Evolutionary conservation across 2,329 filamentous ascomycete species (phyloP), one percentile per base, ranked within the genome.

Genomic region (Atkinsonella hypoxylon): DNA sequence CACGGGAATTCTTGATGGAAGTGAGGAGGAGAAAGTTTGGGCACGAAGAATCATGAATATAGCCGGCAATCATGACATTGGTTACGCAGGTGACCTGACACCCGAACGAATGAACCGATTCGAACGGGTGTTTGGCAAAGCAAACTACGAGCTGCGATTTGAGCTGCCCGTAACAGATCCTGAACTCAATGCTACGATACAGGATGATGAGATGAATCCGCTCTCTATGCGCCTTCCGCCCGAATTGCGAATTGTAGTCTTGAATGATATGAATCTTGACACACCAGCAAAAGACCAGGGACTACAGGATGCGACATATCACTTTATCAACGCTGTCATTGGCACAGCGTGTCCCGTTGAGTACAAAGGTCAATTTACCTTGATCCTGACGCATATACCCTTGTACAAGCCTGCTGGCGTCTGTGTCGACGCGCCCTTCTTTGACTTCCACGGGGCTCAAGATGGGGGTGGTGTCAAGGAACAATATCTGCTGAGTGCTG

Each of bases 261-360:
- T 98, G 56, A 98, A 98, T 67, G 84, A 88, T 50, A 89, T 98
- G 79, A 94, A 95, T 60, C 79, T 98, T 38, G 93, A 98, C 66
- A 86, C 82, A 0, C 93, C 93, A 0, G 88, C 85, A 4, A 72
- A 79, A 39, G 78, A 80, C 17, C 60, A 71, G 3, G 72, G 77
- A 2, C 74, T 95, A 3, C 89, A 95, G 63, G 75, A 82, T 53
- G 73, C 83, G 47, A 93, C 87, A 0, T 94, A 95, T 66, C 62
- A 72, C 30, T 95, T 94, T 61, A 73, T 90, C 62, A 86, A 88
- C 65, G 68, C 75, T 36, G 69, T 86, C 48, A 88, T 88, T 57
- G 71, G 73, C 50, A 75, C 78, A 3, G 79, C 83, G 1, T 67
- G 74, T 2, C 74, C 80, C 1, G 83, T 87, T 41, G 72, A 78